Base-by-base conservation (phyloP, 805 yeast genomes). In the Kuraishia floccosa region DNA sequence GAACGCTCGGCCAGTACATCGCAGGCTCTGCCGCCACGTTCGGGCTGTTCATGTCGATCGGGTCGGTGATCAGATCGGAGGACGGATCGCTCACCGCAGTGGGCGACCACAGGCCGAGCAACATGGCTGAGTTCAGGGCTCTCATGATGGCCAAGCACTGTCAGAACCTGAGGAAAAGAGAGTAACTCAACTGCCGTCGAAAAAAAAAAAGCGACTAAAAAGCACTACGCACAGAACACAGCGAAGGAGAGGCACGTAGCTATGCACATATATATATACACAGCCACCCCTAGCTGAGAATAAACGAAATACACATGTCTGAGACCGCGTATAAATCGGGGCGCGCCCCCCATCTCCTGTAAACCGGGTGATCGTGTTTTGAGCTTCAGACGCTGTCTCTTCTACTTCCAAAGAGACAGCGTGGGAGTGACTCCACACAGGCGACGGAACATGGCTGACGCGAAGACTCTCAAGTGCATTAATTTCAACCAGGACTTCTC, bases 1-100 rank as follows among this genome's bases (percentile, higher is more conserved):
- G 95, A 61, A 89, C 96, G 2, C 63, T 91, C 49, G 97, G 98
- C 34, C 95, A 89, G 60, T 91, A 87, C 58, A 87, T 91, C 58
- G 78, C 81, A 46, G 96, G 96, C 33, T 84, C 96, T 4, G 96
- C 95, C 3, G 96, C 93, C 30, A 89, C 96, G 8, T 89, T 91
- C 57, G 96, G 96, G 25, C 68, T 89, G 44, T 85, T 89, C 57
- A 87, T 89, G 97, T 81, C 94, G 27, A 81, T 89, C 42, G 97
- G 98, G 24, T 83, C 95, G 8, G 86, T 83, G 13, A 83, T 83
- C 39, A 73, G 94, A 63, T 78, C 89, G 29, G 56, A 56, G 29
- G 52, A 49, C 17, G 40, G 42, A 19, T 6, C 29, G n/a, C 36
- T 37, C 5, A 39, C 46, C 25, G 33, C 34, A 13, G 24, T 42